Evolutionary conservation across 495 filamentous ascomycete species (phyloP).

Genomic region (Hypoxylon cercidicola): DNA sequence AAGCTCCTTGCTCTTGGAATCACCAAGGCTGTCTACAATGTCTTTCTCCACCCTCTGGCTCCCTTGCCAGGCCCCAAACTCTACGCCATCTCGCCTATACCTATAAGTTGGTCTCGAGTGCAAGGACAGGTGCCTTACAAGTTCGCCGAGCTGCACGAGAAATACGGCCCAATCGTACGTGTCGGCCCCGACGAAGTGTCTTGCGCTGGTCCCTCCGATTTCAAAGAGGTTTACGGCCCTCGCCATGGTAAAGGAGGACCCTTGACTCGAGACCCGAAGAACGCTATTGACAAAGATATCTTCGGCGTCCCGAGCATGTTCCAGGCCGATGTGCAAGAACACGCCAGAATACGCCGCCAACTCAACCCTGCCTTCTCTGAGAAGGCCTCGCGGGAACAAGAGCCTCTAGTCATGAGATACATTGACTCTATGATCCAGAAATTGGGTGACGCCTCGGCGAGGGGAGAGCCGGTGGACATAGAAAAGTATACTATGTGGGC

Average conservation of each 20-base stretch:
- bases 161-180: conserved; percentile 59
- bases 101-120: conserved; percentile 32
- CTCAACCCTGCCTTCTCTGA: conserved; percentile 63
- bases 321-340: conserved; percentile 45
- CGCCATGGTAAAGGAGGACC: conserved; percentile 36
- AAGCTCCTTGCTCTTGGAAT: conserved; percentile 24
- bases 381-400: conserved; percentile 55
- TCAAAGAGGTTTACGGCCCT: conserved; percentile 37
- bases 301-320: conserved; percentile 39
- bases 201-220: conserved; percentile 24
- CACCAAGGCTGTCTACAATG: conserved; percentile 45
- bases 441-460: conserved; percentile 37
- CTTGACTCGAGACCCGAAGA: conserved; percentile 52
- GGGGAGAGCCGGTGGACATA: conserved; percentile 45
- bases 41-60: conserved; percentile 54
- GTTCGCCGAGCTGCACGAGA: conserved; percentile 52
- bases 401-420: conserved; percentile 53
- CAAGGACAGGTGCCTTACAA: conserved; percentile 42
- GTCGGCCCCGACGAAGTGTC: conserved; percentile 49
- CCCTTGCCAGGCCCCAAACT: conserved; percentile 53
- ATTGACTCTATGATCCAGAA: conserved; percentile 57
- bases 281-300: conserved; percentile 35
- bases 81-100: conserved; percentile 42
- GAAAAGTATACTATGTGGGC: conserved; percentile 65
- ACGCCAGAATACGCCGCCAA: conserved; percentile 53